Percentiles rank a stretch among this genome's conserved stretches.
These are phyloP conservation scores for Dactylella cylindrospora DNA, from an alignment of 2,329 filamentous ascomycete species.

Conservation along the genomic window DNA sequence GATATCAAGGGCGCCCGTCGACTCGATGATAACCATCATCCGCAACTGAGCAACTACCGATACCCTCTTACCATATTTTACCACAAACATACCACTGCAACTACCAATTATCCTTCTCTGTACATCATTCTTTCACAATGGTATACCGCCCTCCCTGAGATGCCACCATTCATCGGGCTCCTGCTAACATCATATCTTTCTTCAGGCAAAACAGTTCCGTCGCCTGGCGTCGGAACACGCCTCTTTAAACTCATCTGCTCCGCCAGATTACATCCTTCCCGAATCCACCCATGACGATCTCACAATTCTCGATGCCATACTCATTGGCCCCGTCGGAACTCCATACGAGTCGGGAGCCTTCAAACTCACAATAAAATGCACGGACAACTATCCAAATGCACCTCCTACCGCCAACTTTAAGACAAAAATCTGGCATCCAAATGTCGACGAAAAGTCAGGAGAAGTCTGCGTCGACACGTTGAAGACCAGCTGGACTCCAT, in stretches of 20 bases:
- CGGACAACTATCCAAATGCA: constrained; percentile 45
- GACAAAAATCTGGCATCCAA: constrained; percentile 49
- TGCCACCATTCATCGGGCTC: background rate
- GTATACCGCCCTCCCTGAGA: too few relatives aligned
- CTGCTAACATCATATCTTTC: background rate
- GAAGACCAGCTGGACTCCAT: constrained; percentile 48
- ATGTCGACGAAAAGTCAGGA: constrained; percentile 48
- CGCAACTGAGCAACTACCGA: constrained; percentile 4
- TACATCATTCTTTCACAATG: background rate
- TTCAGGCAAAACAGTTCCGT: constrained; percentile 42
- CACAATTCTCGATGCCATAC: constrained; percentile 45
- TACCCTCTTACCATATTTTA: background rate
- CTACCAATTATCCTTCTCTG: background rate
- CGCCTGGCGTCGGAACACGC: constrained; percentile 48
- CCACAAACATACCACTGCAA: background rate
- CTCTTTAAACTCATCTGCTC: constrained; percentile 43
- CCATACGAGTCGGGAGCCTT: constrained; percentile 49
- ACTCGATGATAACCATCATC: constrained; percentile 21
- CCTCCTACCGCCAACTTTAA: constrained; percentile 49
- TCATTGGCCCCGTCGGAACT: constrained; percentile 47
- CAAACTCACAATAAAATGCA: constrained; percentile 46
- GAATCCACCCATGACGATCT: constrained; percentile 46
- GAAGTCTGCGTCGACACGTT: constrained; percentile 49
- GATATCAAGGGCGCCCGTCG: background rate
- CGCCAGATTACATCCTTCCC: constrained; percentile 48